Evolutionary conservation across 352 stramenopile genomes (phyloP), one percentile per base, ranked within the genome.

Genomic region (Phytopythium montanum): DNA sequence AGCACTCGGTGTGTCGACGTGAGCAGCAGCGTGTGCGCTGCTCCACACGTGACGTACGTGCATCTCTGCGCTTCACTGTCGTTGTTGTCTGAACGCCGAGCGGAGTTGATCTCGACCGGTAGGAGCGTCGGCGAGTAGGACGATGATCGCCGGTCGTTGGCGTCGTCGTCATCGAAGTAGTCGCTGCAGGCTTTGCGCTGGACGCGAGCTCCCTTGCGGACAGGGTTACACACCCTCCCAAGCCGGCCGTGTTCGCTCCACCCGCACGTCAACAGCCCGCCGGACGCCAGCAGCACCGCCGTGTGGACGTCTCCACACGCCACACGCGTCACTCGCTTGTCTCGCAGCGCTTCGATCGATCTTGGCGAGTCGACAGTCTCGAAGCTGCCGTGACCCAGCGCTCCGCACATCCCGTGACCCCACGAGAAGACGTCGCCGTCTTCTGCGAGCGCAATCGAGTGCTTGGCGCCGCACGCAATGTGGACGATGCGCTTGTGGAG

Each of bases 371-470:
- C n/a, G 21, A 77, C 62, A 0, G 61, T 61, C 5, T 82, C 69
- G 28, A 79, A 77, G 4, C 36, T 56, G 0, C 73, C 76, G 34
- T 88, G 79, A 6, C 82, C 82, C 0, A 92, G 65, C 10, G 80
- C 82, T 4, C 82, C 82, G 23, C 61, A 76, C 28, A 64, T 64
- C 29, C 74, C 82, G 42, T 83, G 54, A 16, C 82, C 82, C 80
- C 80, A 92, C 44, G 82, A 76, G 52, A 87, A 88, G 28, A 89
- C 76, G 46, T 76, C 73, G 13, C 80, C 76, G 28, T 91, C 78
- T 55, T 88, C 79, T 26, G 78, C 66, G 7, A 90, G 60, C 2
- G 76, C 77, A 12, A 93, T 59, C 1, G 70, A 84, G 60, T 95
- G 84, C 44, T 64, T 77, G 13, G 70, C 65, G 9, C 82, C 82